Evolutionary conservation across 2,329 filamentous ascomycete species (phyloP).

Genomic region (Achaetomium macrosporum): DNA sequence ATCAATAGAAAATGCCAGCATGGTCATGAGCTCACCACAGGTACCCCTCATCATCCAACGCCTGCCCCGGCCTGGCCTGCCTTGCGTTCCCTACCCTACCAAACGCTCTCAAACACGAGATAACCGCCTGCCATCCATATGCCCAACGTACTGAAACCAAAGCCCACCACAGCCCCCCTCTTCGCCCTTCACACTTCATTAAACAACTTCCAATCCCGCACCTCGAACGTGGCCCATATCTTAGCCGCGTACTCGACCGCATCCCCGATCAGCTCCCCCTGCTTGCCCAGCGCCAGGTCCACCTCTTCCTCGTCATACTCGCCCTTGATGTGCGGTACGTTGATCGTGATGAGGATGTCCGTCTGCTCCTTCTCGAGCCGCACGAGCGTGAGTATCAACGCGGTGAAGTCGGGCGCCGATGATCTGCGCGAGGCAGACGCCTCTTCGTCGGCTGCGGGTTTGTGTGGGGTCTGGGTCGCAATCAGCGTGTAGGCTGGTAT

Average conservation of each 20-base stretch:
- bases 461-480: slow-evolving; percentile 52
- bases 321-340: slow-evolving; percentile 75
- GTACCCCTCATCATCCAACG: background rate
- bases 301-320: slow-evolving; percentile 70
- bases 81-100: background rate
- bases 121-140: background rate
- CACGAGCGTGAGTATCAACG: slow-evolving; percentile 70
- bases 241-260: slow-evolving; percentile 60
- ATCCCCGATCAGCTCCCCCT: slow-evolving; percentile 62
- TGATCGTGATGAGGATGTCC: slow-evolving; percentile 80
- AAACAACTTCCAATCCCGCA: slow-evolving; percentile 79
- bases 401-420: slow-evolving; percentile 58
- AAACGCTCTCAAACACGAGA: background rate
- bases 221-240: slow-evolving; percentile 67
- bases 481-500: slow-evolving; percentile 64
- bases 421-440: slow-evolving; percentile 21
- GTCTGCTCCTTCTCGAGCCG: slow-evolving; percentile 69
- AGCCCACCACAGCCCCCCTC: background rate
- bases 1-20: slow-evolving; percentile 1
- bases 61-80: background rate
- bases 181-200: slow-evolving; percentile 28
- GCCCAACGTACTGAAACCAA: background rate
- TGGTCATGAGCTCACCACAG: slow-evolving; percentile 4
- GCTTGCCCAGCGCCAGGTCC: slow-evolving; percentile 58
- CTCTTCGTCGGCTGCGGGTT: slow-evolving; percentile 22